Evolutionary conservation across 345 rosid genomes (phyloP), one percentile per base, ranked within the genome.

Genomic region (Physaria fendleri): DNA sequence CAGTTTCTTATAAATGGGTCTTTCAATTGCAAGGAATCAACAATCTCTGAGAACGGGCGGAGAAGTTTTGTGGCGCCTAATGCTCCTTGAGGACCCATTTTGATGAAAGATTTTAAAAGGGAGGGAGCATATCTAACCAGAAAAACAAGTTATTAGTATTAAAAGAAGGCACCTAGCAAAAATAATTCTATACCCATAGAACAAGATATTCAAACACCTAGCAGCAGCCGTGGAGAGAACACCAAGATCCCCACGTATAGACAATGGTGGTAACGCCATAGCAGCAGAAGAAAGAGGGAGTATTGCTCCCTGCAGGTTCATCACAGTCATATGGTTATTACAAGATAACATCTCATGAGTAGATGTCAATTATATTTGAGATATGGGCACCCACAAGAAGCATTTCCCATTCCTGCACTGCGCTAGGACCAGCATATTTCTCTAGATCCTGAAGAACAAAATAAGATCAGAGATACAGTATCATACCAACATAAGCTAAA

Each of bases 51-150:
- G 76, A 91, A 91, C 5, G 98, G 98, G 46, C 87, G 78, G 35
- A 91, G 84, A 71, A 91, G 98, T 68, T 84, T 91, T 9, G 88
- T 80, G 6, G 95, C 92, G 32, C 88, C 88, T 15, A 91, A 50
- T 5, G 95, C 90, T 62, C 95, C 96, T 65, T 72, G 62, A 62
- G 88, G 98, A 62, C 96, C 98, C 96, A 91, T 91, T 69, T 81
- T 71, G 22, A 72, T 20, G 71, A 91, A 84, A 24, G 95, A 81
- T 72, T 91, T 77, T 68, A 91, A 64, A 21, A 91, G 82, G 29
- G 95, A 85, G 40, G 92, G 96, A 13, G 88, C 98, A 69, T 85
- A 85, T 45, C 73, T 67, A 40, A 18, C 24, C 22, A 67, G 10
- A 13, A 2, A 29, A 23, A 13, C 1, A 15, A 43, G 14, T 9